Evolutionary conservation across 352 stramenopile species (phyloP).

Genomic region (Pythium inflatum): DNA sequence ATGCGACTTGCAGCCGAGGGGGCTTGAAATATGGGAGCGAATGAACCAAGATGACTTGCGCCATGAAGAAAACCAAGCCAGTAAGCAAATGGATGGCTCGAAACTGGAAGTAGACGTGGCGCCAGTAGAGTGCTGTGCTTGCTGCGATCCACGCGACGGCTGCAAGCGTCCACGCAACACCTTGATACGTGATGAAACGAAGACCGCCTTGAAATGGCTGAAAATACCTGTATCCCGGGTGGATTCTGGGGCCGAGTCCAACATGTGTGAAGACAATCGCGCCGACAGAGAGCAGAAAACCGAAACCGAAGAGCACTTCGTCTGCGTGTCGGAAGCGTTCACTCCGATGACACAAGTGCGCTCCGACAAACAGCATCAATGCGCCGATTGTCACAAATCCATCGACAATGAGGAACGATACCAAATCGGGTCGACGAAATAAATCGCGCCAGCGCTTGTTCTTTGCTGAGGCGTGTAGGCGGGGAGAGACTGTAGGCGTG

Average conservation of each 20-base stretch:
- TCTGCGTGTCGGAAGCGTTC: constrained; percentile 37
- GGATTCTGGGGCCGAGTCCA: constrained; percentile 40
- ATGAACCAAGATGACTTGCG: constrained; percentile 45
- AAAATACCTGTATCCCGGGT: constrained; percentile 45
- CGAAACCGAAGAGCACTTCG: constrained; percentile 56
- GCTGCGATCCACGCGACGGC: constrained; percentile 45
- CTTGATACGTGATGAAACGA: constrained; percentile 55
- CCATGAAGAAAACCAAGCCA: constrained; percentile 44
- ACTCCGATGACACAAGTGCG: constrained; percentile 38
- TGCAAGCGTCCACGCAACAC: constrained; percentile 55
- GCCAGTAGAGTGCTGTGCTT: constrained; percentile 54
- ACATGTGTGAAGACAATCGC: constrained; percentile 48
- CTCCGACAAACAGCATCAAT: constrained; percentile 38
- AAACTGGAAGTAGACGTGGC: constrained; percentile 48
- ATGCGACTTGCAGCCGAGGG: not conserved
- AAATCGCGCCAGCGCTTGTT: constrained; percentile 31
- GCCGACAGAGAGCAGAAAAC: constrained; percentile 41
- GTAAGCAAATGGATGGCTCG: constrained; percentile 49
- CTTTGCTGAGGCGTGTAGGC: constrained; percentile 16
- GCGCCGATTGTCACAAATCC: constrained; percentile 38
- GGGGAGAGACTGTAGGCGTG: constrained; percentile 20
- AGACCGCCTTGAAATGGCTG: constrained; percentile 57
- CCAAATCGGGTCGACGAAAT: constrained; percentile 31
- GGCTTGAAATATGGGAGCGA: constrained; percentile 48
- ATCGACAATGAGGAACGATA: constrained; percentile 38